Evolutionary conservation across 2,329 filamentous ascomycete genomes (phyloP).

Genomic region (Dactylellina cionopaga): DNA sequence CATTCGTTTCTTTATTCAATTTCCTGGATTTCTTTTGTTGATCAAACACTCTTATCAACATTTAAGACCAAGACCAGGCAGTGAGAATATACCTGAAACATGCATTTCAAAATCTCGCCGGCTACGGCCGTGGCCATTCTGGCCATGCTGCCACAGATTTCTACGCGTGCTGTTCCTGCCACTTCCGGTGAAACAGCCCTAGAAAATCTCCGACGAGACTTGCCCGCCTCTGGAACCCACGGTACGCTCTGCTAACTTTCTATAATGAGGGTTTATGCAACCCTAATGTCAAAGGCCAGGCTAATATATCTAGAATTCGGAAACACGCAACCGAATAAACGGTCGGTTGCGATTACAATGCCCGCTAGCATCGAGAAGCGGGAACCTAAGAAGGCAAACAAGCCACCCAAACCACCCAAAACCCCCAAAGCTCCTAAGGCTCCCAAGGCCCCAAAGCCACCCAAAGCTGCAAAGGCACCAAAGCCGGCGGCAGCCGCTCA

Average conservation of each 20-base stretch:
- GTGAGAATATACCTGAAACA: too few relatives aligned
- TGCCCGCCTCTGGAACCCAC: neutral
- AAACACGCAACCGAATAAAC: neutral
- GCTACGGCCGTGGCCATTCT: neutral
- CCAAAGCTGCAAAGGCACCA: neutral
- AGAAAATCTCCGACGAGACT: neutral
- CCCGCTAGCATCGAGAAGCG: neutral
- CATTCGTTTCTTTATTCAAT: too few relatives aligned
- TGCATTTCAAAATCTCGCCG: neutral
- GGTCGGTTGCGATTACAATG: neutral
- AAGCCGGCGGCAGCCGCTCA: neutral
- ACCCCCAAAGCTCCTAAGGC: too few relatives aligned
- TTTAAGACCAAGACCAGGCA: too few relatives aligned
- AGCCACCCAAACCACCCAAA: neutral
- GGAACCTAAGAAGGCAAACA: neutral
- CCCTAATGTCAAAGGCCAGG: neutral
- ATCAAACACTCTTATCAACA: too few relatives aligned
- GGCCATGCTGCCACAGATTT: neutral
- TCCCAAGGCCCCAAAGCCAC: neutral
- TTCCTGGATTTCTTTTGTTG: too few relatives aligned
- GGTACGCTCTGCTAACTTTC: neutral
- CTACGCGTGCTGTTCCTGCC: neutral
- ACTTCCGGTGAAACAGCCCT: neutral
- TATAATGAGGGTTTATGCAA: too few relatives aligned
- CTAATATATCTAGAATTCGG: neutral